These are phyloP conservation scores for Spiraea crenata DNA, from an alignment of 331 rosid species.

Conservation along the genomic window DNA sequence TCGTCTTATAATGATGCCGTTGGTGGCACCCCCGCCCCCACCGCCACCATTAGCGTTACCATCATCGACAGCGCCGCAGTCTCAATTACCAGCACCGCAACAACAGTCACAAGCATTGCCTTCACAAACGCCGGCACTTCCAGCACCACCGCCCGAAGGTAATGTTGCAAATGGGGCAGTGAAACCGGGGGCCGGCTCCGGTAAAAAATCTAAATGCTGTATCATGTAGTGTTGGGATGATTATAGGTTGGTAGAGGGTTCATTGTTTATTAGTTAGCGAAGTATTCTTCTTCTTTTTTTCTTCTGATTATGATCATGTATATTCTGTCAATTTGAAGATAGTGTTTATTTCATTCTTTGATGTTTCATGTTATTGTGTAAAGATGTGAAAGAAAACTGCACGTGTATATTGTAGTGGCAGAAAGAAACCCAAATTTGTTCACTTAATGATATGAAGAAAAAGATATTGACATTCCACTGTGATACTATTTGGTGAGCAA, in stretches of 20 bases:
- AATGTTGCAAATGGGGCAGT: not conserved
- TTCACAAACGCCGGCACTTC: not conserved
- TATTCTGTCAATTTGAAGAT: not conserved
- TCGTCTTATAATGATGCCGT: slow-evolving; percentile 1
- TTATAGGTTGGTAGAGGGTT: not conserved
- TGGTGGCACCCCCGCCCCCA: slow-evolving; percentile 6
- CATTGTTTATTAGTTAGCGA: not conserved
- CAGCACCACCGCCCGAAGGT: not conserved
- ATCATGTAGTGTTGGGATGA: not conserved
- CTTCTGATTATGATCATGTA: not conserved
- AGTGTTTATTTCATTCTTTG: no score
- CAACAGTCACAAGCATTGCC: not conserved
- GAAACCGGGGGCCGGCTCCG: not conserved
- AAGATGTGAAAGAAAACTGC: not conserved
- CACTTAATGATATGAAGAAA: no score
- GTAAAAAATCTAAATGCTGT: not conserved
- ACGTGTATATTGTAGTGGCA: not conserved
- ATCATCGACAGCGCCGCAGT: not conserved
- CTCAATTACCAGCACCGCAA: not conserved
- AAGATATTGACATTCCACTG: no score
- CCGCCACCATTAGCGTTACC: not conserved
- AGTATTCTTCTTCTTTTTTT: not conserved
- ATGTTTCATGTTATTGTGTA: no score
- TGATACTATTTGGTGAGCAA: no score
- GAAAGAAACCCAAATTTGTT: no score